Conservation (phyloP, 108 stramenopile genomes). For the Stephanodiscus minutulus region DNA sequence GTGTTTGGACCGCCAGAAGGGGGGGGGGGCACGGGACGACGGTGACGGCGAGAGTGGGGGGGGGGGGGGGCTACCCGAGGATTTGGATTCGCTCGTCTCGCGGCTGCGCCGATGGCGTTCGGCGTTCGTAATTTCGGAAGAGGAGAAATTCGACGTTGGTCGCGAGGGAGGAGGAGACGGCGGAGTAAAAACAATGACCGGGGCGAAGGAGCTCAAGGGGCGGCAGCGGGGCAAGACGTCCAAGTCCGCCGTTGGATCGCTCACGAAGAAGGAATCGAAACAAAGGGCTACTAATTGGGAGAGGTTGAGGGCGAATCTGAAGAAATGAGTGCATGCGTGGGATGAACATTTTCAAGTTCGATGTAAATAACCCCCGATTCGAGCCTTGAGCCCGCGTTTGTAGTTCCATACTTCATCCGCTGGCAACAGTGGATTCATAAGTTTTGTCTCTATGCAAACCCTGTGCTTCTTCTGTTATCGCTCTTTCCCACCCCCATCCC, state of each 20-base stretch:
- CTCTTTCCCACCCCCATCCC: too few relatives aligned
- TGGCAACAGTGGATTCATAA: too few relatives aligned
- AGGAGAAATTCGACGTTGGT: not conserved
- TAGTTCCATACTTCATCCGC: too few relatives aligned
- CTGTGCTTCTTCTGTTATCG: too few relatives aligned
- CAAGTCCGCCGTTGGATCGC: constrained; percentile 8
- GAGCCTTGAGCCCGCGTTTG: too few relatives aligned
- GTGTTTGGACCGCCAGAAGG: constrained; percentile 44
- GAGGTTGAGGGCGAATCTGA: constrained; percentile 33
- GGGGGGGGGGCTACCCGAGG: constrained; percentile 13
- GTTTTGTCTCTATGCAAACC: too few relatives aligned
- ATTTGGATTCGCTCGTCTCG: constrained; percentile 23
- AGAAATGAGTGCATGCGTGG: not conserved
- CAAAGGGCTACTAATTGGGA: constrained; percentile 55
- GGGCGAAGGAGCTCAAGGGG: constrained; percentile 16
- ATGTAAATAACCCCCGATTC: too few relatives aligned
- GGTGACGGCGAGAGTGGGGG: not conserved
- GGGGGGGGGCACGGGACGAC: constrained; percentile 1
- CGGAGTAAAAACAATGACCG: not conserved
- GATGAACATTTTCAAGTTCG: not conserved
- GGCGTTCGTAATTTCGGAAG: constrained; percentile 22
- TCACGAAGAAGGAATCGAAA: constrained; percentile 63
- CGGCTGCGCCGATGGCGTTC: constrained; percentile 42
- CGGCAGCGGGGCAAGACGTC: constrained; percentile 21
- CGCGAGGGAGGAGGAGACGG: not conserved